Percentiles rank a stretch among this genome's conserved stretches.
Conservation (phyloP, 352 stramenopile species). For the Pythium brachiatum region DNA sequence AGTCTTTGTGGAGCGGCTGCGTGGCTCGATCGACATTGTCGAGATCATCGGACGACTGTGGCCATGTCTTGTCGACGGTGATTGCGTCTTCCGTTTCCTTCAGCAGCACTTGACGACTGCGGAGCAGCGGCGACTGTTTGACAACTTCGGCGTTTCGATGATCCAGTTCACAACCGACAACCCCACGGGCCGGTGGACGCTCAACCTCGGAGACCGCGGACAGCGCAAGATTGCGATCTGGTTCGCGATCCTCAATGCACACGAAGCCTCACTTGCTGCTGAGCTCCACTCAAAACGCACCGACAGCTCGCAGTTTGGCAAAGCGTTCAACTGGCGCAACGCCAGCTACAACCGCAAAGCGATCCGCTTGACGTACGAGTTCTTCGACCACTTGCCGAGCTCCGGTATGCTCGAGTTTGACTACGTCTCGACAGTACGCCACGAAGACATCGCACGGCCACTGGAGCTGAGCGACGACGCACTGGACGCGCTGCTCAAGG, state of each 20-base stretch:
- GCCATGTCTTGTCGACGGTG: constrained; percentile 55
- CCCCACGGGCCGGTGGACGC: constrained; percentile 54
- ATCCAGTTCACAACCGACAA: constrained; percentile 66
- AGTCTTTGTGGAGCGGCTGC: constrained; percentile 42
- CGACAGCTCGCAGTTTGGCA: constrained; percentile 59
- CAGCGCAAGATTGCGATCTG: constrained; percentile 66
- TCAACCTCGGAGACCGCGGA: constrained; percentile 47
- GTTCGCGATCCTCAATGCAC: constrained; percentile 62
- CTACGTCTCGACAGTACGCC: constrained; percentile 53
- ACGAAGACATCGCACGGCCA: constrained; percentile 35
- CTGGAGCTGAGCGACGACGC: constrained; percentile 37
- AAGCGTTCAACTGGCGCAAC: constrained; percentile 62
- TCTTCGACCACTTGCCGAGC: constrained; percentile 53
- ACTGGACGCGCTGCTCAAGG: constrained; percentile 35
- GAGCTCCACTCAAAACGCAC: constrained; percentile 47
- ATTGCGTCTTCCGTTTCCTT: constrained; percentile 46
- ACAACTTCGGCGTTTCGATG: constrained; percentile 37
- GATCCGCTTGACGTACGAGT: constrained; percentile 49
- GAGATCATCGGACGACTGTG: constrained; percentile 57
- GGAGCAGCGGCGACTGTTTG: constrained; percentile 59
- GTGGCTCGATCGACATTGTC: constrained; percentile 37
- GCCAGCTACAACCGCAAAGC: constrained; percentile 54
- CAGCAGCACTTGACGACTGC: constrained; percentile 34
- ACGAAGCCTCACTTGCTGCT: constrained; percentile 26
- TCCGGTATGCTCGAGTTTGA: constrained; percentile 69